A percentile compares a stretch with the other conserved stretches of the same genome.
Conservation (phyloP, 306 rosid species). For the Pyrus communis region DNA sequence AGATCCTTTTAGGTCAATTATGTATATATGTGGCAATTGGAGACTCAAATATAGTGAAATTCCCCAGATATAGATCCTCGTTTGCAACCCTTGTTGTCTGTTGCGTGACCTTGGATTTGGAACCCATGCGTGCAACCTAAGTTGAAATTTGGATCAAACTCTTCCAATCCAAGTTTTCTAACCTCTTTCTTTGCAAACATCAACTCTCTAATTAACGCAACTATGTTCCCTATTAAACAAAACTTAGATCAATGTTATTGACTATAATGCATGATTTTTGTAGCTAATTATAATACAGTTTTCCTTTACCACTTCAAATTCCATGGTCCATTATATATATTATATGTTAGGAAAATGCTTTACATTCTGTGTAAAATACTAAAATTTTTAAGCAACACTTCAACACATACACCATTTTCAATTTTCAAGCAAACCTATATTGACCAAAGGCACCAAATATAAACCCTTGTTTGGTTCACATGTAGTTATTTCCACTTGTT, state of each 20-base stretch:
- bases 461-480: too few relatives aligned
- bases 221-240: neutral
- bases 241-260: too few relatives aligned
- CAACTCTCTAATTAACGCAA: neutral
- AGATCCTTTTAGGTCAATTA: conserved; percentile 2
- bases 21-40: neutral
- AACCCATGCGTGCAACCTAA: conserved; percentile 28
- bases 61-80: conserved; percentile 20
- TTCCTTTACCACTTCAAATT: conserved; percentile 1
- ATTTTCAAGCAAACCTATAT: too few relatives aligned
- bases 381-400: neutral
- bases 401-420: neutral
- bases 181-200: conserved; percentile 19
- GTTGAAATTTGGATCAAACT: conserved; percentile 27
- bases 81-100: conserved; percentile 32
- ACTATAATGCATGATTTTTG: too few relatives aligned
- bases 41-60: conserved; percentile 12
- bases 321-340: neutral
- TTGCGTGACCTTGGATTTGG: conserved; percentile 14
- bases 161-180: conserved; percentile 7
- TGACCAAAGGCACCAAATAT: too few relatives aligned
- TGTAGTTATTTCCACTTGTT: too few relatives aligned
- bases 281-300: neutral
- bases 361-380: neutral
- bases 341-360: neutral